Conservation (phyloP, 2,329 filamentous ascomycete species). For the Nannizziopsis arthrosporioides region DNA sequence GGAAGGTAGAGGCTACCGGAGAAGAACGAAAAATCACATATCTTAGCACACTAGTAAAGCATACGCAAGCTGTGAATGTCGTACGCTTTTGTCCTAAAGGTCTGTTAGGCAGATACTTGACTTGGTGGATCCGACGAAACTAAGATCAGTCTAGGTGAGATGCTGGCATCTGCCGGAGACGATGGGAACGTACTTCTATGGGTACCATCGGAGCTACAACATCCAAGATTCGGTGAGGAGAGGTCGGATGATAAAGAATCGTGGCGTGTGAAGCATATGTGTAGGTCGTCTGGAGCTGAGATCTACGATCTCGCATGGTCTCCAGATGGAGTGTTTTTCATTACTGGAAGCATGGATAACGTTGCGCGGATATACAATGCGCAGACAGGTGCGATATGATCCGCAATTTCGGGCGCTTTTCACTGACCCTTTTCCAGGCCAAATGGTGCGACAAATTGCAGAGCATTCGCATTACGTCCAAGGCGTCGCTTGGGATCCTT, state of each 20-base stretch:
- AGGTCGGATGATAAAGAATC: conserved; percentile 86
- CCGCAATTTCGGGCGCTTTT: neutral
- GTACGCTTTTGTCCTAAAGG: conserved; percentile 92
- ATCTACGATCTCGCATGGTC: conserved; percentile 99
- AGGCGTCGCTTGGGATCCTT: conserved; percentile 93
- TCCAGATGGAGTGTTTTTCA: conserved; percentile 90
- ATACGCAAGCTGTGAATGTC: conserved; percentile 95
- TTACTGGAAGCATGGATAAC: conserved; percentile 99
- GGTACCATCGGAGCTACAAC: conserved; percentile 72
- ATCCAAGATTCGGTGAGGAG: conserved; percentile 65
- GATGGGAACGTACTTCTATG: conserved; percentile 95
- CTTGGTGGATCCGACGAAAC: neutral
- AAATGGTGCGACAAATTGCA: conserved; percentile 79
- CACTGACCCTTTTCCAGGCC: conserved; percentile 31
- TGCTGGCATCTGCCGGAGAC: conserved; percentile 87
- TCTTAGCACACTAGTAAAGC: conserved; percentile 79
- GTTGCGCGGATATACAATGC: conserved; percentile 94
- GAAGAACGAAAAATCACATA: conserved; percentile 86
- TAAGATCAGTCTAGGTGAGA: conserved; percentile 53
- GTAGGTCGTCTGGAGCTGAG: conserved; percentile 81
- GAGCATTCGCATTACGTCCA: conserved; percentile 98
- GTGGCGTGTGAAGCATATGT: conserved; percentile 97
- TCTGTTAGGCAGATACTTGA: conserved; percentile 33
- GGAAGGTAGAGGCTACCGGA: conserved; percentile 75
- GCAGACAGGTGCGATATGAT: conserved; percentile 55